Evolutionary conservation across 768 basidiomycete genomes (phyloP).

Genomic region (Boletus subcaerulescens): DNA sequence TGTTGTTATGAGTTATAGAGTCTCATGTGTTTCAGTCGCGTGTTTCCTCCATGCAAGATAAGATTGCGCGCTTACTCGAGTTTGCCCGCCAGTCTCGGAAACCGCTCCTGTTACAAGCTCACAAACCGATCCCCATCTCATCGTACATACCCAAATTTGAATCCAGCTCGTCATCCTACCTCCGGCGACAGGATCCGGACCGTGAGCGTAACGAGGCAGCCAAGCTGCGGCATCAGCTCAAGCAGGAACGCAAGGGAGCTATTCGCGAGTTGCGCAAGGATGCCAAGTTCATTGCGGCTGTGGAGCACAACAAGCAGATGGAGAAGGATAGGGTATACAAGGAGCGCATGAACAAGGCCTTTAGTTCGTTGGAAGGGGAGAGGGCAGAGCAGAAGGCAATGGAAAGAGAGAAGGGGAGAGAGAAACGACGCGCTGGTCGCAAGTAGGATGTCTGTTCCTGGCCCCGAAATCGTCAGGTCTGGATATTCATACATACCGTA

Average conservation of each 20-base stretch:
- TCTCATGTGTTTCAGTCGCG: constrained; percentile 41
- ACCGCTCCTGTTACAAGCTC: constrained; percentile 83
- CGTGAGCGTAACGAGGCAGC: constrained; percentile 82
- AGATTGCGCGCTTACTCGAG: constrained; percentile 60
- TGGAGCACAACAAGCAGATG: constrained; percentile 78
- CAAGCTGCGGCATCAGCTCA: constrained; percentile 85
- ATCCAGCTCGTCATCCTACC: constrained; percentile 64
- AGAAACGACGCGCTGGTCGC: constrained; percentile 73
- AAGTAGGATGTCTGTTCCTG: constrained; percentile 40
- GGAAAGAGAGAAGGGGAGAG: constrained; percentile 78
- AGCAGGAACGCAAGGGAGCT: constrained; percentile 95
- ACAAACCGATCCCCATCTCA: constrained; percentile 95
- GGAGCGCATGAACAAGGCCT: constrained; percentile 80
- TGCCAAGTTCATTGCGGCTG: constrained; percentile 85
- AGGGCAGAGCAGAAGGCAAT: constrained; percentile 92
- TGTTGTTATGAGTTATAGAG: constrained; percentile 2
- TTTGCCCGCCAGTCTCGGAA: constrained; percentile 69
- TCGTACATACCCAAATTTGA: constrained; percentile 95
- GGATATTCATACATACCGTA: too few relatives aligned
- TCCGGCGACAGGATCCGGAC: constrained; percentile 86
- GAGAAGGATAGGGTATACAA: constrained; percentile 84
- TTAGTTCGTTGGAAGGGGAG: constrained; percentile 76
- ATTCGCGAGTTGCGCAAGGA: constrained; percentile 96
- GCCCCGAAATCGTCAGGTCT: too few relatives aligned
- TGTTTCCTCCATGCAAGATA: constrained; percentile 44